phyloP scores from a whole-genome alignment of 2,329 filamentous ascomycete genomes.

The Leptoxyphium fumago region DNA sequence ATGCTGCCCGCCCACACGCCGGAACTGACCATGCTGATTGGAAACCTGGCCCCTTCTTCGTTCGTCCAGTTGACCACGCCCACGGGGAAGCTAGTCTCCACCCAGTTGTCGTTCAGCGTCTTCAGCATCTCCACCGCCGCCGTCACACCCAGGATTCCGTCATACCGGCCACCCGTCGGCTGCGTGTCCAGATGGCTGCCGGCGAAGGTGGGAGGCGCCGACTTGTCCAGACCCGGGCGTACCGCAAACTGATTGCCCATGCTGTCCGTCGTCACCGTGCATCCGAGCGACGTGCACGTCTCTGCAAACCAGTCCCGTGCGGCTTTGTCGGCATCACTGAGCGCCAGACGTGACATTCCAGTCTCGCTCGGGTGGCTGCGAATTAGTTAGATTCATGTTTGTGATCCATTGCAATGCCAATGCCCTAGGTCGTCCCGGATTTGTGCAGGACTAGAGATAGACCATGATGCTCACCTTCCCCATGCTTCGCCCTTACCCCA shows the following conservation, averaged over 20 bases:
- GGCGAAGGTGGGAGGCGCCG: conserved; percentile 50
- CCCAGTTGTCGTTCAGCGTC: conserved; percentile 47
- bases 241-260: conserved; percentile 76
- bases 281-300: conserved; percentile 48
- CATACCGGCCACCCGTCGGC: conserved; percentile 14
- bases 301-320: conserved; percentile 63
- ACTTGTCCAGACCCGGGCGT: conserved; percentile 43
- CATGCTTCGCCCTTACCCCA: conserved; percentile 53
- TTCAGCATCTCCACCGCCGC: conserved; percentile 22
- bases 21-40: conserved; percentile 57
- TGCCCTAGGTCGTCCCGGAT: conserved; percentile 4
- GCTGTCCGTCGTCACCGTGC: conserved; percentile 51
- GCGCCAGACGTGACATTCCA: conserved; percentile 61
- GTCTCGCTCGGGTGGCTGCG: conserved; percentile 44
- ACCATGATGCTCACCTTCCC: conserved; percentile 42
- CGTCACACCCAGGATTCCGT: conserved; percentile 13
- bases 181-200: conserved; percentile 46
- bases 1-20: conserved; percentile 65
- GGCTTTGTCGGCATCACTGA: conserved; percentile 56
- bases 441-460: conserved; percentile 1
- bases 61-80: conserved; percentile 71
- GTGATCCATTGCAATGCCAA: conserved; percentile 5
- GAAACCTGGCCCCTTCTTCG: conserved; percentile 71
- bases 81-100: conserved; percentile 56
- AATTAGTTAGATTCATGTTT: background rate